A percentile compares a stretch with the other conserved stretches of the same genome.
phyloP scores from a whole-genome alignment of 2,329 filamentous ascomycete genomes.

The Arthrobotrys sphaeroides region DNA sequence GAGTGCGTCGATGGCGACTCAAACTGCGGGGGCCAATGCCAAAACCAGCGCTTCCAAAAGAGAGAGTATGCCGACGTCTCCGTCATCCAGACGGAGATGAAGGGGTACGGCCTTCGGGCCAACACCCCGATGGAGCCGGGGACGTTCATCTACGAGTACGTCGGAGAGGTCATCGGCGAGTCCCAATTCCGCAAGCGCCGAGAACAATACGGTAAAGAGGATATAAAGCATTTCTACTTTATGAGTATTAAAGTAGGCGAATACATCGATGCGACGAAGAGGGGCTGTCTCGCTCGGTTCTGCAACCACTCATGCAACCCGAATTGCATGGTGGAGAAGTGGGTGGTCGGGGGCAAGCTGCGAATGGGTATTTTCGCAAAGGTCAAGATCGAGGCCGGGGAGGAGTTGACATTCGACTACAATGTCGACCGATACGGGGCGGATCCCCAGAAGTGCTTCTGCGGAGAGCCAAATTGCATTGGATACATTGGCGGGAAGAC shows the following conservation, averaged over 20 bases:
- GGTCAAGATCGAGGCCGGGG: slow-evolving; percentile 82
- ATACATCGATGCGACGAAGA: slow-evolving; percentile 97
- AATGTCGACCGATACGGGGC: slow-evolving; percentile 98
- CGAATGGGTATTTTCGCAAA: slow-evolving; percentile 98
- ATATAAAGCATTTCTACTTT: slow-evolving; percentile 99
- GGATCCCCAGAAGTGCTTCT: slow-evolving; percentile 96
- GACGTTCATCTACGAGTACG: slow-evolving; percentile 97
- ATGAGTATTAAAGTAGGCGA: slow-evolving; percentile 98
- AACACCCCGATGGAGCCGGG: slow-evolving; percentile 79
- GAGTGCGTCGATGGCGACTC: slow-evolving; percentile 86
- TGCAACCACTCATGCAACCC: slow-evolving; percentile 99
- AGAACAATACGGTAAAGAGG: slow-evolving; percentile 91
- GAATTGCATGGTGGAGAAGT: slow-evolving; percentile 99
- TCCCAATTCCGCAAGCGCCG: slow-evolving; percentile 86
- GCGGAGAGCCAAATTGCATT: slow-evolving; percentile 90
- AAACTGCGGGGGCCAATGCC: slow-evolving; percentile 85
- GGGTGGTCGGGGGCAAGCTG: slow-evolving; percentile 95
- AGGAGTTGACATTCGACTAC: slow-evolving; percentile 99
- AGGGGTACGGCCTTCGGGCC: slow-evolving; percentile 89
- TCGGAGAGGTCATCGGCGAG: slow-evolving; percentile 97
- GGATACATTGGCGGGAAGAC: slow-evolving; percentile 98
- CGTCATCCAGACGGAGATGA: slow-evolving; percentile 98
- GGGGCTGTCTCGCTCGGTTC: slow-evolving; percentile 93
- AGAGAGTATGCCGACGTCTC: slow-evolving; percentile 90
- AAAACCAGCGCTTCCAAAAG: slow-evolving; percentile 93